Evolutionary conservation across 2,329 filamentous ascomycete genomes (phyloP).

Genomic region (Penicillium palitans): DNA sequence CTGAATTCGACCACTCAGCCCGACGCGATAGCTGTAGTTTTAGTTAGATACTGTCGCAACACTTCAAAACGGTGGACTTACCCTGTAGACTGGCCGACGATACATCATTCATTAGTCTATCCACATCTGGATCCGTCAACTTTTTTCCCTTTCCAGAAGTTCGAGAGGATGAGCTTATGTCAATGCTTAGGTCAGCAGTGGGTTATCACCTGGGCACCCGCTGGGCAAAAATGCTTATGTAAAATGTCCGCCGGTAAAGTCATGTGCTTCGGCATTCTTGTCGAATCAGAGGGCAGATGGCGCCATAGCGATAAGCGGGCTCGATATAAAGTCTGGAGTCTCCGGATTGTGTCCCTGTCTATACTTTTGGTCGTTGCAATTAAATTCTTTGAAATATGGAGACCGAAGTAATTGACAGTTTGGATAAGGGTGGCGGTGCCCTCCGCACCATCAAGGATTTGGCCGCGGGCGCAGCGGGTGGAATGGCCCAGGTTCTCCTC

Average conservation of each 20-base stretch:
- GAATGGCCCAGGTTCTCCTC: conserved; percentile 88
- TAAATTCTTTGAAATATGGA: conserved; percentile 27
- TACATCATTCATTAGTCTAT: conserved; percentile 33
- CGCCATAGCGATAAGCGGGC: conserved; percentile 24
- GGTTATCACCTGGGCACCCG: too few species aligned
- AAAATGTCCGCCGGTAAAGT: conserved; percentile 21
- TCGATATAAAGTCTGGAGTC: conserved; percentile 15
- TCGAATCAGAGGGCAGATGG: conserved; percentile 35
- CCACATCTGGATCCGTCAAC: conserved; percentile 19
- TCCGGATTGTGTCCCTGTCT: conserved; percentile 6
- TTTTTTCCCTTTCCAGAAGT: conserved; percentile 21
- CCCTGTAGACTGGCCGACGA: conserved; percentile 36
- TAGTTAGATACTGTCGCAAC: background rate
- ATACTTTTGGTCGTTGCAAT: conserved; percentile 11
- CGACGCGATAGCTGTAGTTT: conserved; percentile 38
- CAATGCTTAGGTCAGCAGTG: conserved; percentile 6
- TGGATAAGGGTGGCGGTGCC: conserved; percentile 43
- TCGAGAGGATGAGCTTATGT: conserved; percentile 17
- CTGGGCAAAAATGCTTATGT: background rate
- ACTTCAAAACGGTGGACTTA: conserved; percentile 14
- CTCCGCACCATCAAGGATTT: conserved; percentile 80
- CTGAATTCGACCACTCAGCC: conserved; percentile 42
- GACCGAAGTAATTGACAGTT: conserved; percentile 38
- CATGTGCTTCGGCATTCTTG: conserved; percentile 35
- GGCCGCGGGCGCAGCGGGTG: conserved; percentile 84